Evolutionary conservation across 768 basidiomycete species (phyloP).

Genomic region (Termitomyces heimii): DNA sequence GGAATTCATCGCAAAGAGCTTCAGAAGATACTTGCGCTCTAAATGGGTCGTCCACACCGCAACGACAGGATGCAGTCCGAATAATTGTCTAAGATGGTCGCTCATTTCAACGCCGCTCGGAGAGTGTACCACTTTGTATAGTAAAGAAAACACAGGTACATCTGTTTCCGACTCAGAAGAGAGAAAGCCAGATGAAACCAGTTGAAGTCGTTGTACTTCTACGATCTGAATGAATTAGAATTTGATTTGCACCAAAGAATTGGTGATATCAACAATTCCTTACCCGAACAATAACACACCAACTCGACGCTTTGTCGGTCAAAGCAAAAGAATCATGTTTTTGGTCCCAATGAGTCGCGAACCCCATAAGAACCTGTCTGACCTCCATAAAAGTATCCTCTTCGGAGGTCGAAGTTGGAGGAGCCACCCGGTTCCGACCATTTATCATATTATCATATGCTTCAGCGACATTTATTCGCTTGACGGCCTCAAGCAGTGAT

Average conservation of each 20-base stretch:
- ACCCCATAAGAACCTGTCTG: constrained; percentile 17
- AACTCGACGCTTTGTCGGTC: constrained; percentile 13
- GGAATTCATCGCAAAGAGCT: constrained; percentile 24
- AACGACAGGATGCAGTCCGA: not conserved
- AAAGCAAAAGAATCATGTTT: constrained; percentile 15
- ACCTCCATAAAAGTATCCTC: constrained; percentile 25
- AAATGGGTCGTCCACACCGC: constrained; percentile 16
- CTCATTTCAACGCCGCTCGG: constrained; percentile 13
- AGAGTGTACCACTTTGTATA: constrained; percentile 19
- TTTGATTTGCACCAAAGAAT: not conserved
- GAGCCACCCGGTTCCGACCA: constrained; percentile 3
- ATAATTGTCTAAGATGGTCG: constrained; percentile 8
- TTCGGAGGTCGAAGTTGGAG: constrained; percentile 12
- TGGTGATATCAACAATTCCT: not conserved
- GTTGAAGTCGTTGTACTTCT: constrained; percentile 10
- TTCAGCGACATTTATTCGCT: constrained; percentile 16
- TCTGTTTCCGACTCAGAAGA: constrained; percentile 13
- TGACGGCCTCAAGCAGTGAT: constrained; percentile 12
- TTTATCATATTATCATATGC: constrained; percentile 6
- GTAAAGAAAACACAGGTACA: constrained; percentile 19
- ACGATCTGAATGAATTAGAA: constrained; percentile 15
- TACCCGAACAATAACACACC: constrained; percentile 20
- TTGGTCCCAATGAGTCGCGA: constrained; percentile 15
- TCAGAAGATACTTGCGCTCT: constrained; percentile 27
- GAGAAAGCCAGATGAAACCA: not conserved